Percentiles rank a stretch among this genome's conserved stretches.
These are phyloP conservation scores for Tylopilus sp. DNA, from an alignment of 1,284 basidiomycete species.

Conservation along the genomic window DNA sequence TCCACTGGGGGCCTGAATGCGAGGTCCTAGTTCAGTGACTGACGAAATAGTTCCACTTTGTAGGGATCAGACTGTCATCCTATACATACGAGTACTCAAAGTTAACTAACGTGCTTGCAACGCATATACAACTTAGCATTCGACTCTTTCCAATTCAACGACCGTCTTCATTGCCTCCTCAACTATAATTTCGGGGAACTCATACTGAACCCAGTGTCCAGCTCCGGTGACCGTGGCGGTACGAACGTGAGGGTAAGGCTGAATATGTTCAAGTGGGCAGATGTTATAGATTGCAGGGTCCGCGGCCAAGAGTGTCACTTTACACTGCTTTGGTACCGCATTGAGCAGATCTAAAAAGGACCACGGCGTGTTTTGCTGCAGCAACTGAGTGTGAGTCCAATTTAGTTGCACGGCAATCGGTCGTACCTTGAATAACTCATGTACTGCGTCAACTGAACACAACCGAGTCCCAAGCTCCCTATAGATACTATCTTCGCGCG, in stretches of 20 bases:
- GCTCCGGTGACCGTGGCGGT: slow-evolving; percentile 25
- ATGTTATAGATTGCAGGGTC: slow-evolving; percentile 24
- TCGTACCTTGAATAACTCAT: slow-evolving; percentile 22
- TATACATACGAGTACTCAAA: not conserved
- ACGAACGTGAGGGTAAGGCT: slow-evolving; percentile 26
- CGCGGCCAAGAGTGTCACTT: slow-evolving; percentile 28
- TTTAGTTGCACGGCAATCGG: not conserved
- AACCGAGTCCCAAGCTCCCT: slow-evolving; percentile 29
- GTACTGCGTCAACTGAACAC: slow-evolving; percentile 19
- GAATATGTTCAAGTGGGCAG: slow-evolving; percentile 20
- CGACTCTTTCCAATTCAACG: slow-evolving; percentile 15
- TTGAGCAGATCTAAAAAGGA: slow-evolving; percentile 22
- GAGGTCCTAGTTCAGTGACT: too few species aligned
- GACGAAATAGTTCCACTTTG: too few species aligned
- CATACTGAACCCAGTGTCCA: slow-evolving; percentile 38
- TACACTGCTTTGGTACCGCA: slow-evolving; percentile 19
- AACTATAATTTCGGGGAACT: slow-evolving; percentile 34
- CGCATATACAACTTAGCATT: not conserved
- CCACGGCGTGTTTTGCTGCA: slow-evolving; percentile 36
- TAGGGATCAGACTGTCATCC: not conserved
- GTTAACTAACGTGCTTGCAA: not conserved
- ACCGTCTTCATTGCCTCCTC: slow-evolving; percentile 36
- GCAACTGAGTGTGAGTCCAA: not conserved
- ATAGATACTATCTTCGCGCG: slow-evolving; percentile 25
- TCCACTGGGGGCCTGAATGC: too few species aligned